Evolutionary conservation across 169 alveolate genomes (phyloP), one percentile per base, ranked within the genome.

Genomic region (Babesia ovata): DNA sequence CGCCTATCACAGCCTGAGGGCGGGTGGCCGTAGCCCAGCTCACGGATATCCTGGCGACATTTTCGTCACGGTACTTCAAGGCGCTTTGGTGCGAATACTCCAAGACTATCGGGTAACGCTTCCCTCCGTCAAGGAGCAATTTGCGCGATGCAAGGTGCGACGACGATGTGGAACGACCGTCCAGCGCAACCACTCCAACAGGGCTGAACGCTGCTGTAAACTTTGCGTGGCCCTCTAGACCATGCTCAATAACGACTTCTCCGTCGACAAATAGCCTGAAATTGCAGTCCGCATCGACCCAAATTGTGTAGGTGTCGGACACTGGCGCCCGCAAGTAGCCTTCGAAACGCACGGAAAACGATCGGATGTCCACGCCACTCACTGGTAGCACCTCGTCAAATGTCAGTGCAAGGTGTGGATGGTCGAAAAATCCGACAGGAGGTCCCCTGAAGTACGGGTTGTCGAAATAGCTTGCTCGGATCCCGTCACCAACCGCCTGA

Each of bases 331-430:
- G 76, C 63, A 94, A 44, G 77, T 86, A 94, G 42, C 97, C 97
- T 58, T 94, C 97, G 90, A 94, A 91, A 26, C 97, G 79, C 14
- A 94, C 90, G 7, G 97, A 94, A 53, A 94, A 94, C 44, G 91
- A 83, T 53, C 94, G 93, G 33, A 84, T 81, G 48, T 96, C 94
- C 11, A 93, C 92, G n/a, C 91, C 94, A 54, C 75, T 74, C 39
- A 91, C 79, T 4, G 97, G 97, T 17, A 87, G 71, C 10, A 87
- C 67, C 39, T 85, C 91, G 45, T 85, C 91, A 91, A 93, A 92
- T 19, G 70, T 65, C 65, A 86, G 66, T 58, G 85, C 65, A 44
- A 92, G 72, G 54, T 70, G 79, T 39, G 85, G 74, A 59, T 89
- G 92, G 66, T 90, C 91, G 52, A 70, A 33, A 42, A 86, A 88